Conservation (phyloP, 1,139 yeast genomes). For the Groenewaldozyma sp. region DNA sequence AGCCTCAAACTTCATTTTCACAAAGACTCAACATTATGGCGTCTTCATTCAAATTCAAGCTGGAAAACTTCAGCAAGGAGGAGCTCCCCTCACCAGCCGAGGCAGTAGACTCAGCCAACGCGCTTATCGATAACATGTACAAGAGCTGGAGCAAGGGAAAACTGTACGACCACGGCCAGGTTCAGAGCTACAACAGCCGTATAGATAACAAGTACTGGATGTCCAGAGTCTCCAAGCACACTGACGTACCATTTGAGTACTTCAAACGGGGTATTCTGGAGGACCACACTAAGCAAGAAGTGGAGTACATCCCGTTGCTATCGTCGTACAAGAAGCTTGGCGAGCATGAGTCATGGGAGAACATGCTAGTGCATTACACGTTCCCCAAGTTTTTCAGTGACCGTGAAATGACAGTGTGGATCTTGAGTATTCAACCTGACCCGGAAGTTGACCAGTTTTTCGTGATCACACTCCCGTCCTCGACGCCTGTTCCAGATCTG, state of each 20-base stretch:
- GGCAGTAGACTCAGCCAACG: constrained; percentile 19
- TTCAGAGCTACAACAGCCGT: constrained; percentile 33
- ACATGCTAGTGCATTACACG: constrained; percentile 36
- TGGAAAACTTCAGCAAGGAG: constrained; percentile 16
- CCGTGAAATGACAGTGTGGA: constrained; percentile 53
- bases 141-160: constrained; percentile 20
- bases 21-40: too few relatives aligned
- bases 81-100: constrained; percentile 21
- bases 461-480: constrained; percentile 44
- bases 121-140: constrained; percentile 16
- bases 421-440: constrained; percentile 34
- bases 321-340: constrained; percentile 26
- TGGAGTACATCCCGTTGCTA: constrained; percentile 33
- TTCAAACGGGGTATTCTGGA: constrained; percentile 24
- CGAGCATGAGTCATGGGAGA: constrained; percentile 20
- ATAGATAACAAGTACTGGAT: constrained; percentile 38
- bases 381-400: constrained; percentile 41
- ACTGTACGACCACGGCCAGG: constrained; percentile 18
- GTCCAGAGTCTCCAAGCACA: constrained; percentile 36
- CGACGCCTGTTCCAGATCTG: constrained; percentile 17
- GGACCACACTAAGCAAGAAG: constrained; percentile 32
- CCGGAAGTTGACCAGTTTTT: constrained; percentile 34
- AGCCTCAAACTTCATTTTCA: too few relatives aligned
- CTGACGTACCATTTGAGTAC: constrained; percentile 25
- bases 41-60: constrained; percentile 16